Conservation (phyloP, 805 yeast species). For the Yamadazyma scolyti region DNA sequence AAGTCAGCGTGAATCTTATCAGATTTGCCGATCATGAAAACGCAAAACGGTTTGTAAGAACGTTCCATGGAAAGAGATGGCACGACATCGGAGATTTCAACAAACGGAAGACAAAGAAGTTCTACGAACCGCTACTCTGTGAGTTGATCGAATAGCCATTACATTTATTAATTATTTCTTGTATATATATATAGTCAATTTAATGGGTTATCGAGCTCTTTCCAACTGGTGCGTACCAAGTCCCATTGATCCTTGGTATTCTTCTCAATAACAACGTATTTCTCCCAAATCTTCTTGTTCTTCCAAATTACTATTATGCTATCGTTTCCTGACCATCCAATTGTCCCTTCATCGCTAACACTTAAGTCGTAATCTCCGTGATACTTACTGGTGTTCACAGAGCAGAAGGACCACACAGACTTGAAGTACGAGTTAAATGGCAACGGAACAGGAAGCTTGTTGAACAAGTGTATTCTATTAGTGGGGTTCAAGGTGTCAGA, state of each 20-base stretch:
- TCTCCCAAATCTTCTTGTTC: constrained; percentile 76
- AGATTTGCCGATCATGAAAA: constrained; percentile 43
- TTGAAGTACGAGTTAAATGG: constrained; percentile 66
- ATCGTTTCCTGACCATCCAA: constrained; percentile 78
- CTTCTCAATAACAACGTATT: constrained; percentile 67
- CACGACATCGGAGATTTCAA: constrained; percentile 16
- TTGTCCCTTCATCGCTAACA: constrained; percentile 27
- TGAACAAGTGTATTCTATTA: constrained; percentile 64
- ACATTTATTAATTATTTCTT: neutral
- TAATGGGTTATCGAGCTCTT: constrained; percentile 16
- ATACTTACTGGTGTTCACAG: constrained; percentile 51
- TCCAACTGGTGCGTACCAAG: constrained; percentile 22
- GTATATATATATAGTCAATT: constrained; percentile 1
- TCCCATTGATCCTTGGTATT: constrained; percentile 14
- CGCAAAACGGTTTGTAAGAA: constrained; percentile 49
- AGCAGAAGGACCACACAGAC: constrained; percentile 85
- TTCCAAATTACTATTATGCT: constrained; percentile 75
- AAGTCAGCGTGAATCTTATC: constrained; percentile 27
- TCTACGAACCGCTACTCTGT: constrained; percentile 31
- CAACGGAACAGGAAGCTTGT: constrained; percentile 56
- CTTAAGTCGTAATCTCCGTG: constrained; percentile 18
- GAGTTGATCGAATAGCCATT: constrained; percentile 25
- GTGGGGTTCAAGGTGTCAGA: constrained; percentile 14
- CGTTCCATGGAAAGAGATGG: constrained; percentile 50
- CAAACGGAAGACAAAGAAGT: constrained; percentile 19